phyloP scores from a whole-genome alignment of 129 eudicot genomes.

The Solidago caesia region DNA sequence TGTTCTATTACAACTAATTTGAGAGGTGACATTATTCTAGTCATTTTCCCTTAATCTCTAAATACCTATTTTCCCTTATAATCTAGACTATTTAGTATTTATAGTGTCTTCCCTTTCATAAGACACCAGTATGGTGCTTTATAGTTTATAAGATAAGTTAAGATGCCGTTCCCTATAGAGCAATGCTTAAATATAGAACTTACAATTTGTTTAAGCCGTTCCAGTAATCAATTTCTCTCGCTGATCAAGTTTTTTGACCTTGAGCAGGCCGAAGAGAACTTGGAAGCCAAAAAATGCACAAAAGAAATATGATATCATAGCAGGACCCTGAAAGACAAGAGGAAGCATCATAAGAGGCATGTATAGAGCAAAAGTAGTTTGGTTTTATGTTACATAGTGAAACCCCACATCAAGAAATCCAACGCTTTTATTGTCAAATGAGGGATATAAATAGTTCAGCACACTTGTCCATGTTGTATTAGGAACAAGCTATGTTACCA shows the following conservation, averaged over 20 bases:
- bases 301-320: conserved; percentile 56
- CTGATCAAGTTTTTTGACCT: conserved; percentile 87
- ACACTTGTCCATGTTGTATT: neutral
- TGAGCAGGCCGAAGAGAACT: conserved; percentile 78
- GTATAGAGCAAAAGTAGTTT: neutral
- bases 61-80: neutral
- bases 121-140: neutral
- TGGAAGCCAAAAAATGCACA: conserved; percentile 86
- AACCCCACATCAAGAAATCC: conserved; percentile 4
- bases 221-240: conserved; percentile 86
- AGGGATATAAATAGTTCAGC: neutral
- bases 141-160: conserved; percentile 13
- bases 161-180: neutral
- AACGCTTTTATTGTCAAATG: neutral
- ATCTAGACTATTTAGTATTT: neutral
- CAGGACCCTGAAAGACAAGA: conserved; percentile 58
- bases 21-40: neutral
- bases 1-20: neutral
- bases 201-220: conserved; percentile 69
- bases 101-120: neutral
- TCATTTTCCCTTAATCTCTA: neutral
- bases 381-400: neutral
- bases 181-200: conserved; percentile 27
- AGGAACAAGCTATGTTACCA: neutral
- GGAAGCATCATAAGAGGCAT: conserved; percentile 6